Conservation (phyloP, 176 grass and related monocot genomes). For the maize (Zea mays) region DNA sequence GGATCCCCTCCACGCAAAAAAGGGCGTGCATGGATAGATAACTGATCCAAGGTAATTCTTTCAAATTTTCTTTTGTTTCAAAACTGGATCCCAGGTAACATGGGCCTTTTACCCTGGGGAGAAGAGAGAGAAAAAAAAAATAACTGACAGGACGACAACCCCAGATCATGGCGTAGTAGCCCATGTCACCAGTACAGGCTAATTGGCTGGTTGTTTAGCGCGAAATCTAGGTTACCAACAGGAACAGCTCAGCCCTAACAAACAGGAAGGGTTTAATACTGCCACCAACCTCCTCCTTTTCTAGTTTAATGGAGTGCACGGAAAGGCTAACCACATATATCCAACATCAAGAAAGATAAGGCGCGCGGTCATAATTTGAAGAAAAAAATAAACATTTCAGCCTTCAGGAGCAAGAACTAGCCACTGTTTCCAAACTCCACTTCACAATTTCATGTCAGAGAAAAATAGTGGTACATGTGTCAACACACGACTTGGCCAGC, state of each 20-base stretch:
- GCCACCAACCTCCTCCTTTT: slow-evolving; percentile 10
- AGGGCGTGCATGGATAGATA: slow-evolving; percentile 26
- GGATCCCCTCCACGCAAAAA: slow-evolving; percentile 57
- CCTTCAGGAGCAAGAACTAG: neutral
- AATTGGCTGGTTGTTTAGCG: slow-evolving; percentile 36
- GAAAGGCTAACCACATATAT: slow-evolving; percentile 38
- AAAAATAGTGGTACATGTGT: slow-evolving; percentile 34
- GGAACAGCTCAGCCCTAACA: slow-evolving; percentile 38
- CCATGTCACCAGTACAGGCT: neutral
- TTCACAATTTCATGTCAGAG: slow-evolving; percentile 28
- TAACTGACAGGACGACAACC: no score
- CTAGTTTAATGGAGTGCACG: slow-evolving; percentile 37
- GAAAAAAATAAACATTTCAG: neutral
- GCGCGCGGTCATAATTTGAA: neutral
- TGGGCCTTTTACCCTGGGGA: slow-evolving; percentile 46
- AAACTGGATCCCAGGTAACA: slow-evolving; percentile 48
- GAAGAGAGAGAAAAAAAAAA: no score
- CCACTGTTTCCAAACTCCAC: neutral
- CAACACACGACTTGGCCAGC: slow-evolving; percentile 11
- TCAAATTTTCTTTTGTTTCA: no score
- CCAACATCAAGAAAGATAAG: neutral
- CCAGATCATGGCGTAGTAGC: no score
- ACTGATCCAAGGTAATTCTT: no score
- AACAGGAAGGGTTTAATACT: slow-evolving; percentile 18
- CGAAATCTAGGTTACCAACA: slow-evolving; percentile 15